A percentile compares a stretch with the other conserved stretches of the same genome.
Evolutionary conservation across 1,284 basidiomycete genomes (phyloP).

Genomic region (Ceratobasidium papillatum): DNA sequence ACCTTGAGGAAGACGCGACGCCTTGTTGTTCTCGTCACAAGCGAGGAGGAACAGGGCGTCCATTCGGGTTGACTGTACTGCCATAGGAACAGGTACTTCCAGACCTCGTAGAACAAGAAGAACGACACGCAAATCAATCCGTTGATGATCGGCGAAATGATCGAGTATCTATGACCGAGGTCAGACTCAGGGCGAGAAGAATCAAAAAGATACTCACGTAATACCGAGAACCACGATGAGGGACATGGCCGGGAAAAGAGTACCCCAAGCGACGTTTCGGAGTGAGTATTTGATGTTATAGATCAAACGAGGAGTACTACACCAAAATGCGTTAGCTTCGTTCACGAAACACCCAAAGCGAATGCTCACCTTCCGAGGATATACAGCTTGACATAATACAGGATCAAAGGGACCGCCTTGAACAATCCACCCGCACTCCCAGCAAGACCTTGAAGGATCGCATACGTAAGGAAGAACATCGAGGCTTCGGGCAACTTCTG

Average conservation of each 20-base stretch:
- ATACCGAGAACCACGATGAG: constrained; percentile 47
- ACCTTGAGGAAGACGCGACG: constrained; percentile 74
- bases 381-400: constrained; percentile 72
- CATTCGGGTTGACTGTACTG: constrained; percentile 81
- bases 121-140: constrained; percentile 87
- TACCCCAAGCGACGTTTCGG: constrained; percentile 79
- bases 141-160: constrained; percentile 95
- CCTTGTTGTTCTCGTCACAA: constrained; percentile 59
- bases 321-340: neutral
- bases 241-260: constrained; percentile 66
- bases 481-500: constrained; percentile 73
- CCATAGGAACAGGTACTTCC: too few relatives aligned
- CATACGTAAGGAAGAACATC: constrained; percentile 81
- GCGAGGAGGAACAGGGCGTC: constrained; percentile 89
- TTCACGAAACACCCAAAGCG: constrained; percentile 56
- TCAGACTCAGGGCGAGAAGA: neutral
- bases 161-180: constrained; percentile 53
- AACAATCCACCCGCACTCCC: constrained; percentile 62
- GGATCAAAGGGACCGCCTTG: constrained; percentile 66
- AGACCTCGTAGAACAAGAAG: constrained; percentile 83
- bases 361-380: constrained; percentile 55
- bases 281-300: constrained; percentile 54
- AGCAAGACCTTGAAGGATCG: constrained; percentile 48
- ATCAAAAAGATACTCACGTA: neutral
- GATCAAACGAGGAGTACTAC: constrained; percentile 56